phyloP scores from a whole-genome alignment of 257 asterid genomes.

The Ligustrum vulgare region DNA sequence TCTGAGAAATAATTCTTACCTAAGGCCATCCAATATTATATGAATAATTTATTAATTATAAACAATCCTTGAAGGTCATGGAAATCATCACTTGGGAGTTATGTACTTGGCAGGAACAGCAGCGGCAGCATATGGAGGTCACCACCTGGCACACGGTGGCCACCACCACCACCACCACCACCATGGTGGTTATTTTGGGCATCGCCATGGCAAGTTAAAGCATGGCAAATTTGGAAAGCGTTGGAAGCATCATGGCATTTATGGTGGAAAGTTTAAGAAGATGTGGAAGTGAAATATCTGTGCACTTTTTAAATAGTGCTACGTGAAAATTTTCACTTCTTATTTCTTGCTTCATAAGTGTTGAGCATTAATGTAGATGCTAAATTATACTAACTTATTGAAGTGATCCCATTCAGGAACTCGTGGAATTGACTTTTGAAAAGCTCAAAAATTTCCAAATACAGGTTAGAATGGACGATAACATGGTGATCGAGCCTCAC shows the following conservation, averaged over 20 bases:
- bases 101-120: constrained; percentile 87
- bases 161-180: constrained; percentile 29
- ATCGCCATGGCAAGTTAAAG: constrained; percentile 62
- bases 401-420: too few species aligned
- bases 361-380: neutral
- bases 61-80: constrained; percentile 51
- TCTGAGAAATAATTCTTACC: too few species aligned
- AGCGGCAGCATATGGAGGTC: constrained; percentile 86
- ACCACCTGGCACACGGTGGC: constrained; percentile 66
- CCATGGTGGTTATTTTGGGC: constrained; percentile 44
- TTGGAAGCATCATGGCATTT: constrained; percentile 59
- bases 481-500: too few species aligned
- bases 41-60: too few species aligned
- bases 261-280: constrained; percentile 45
- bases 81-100: constrained; percentile 41
- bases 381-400: neutral
- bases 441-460: too few species aligned
- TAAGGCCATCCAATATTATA: too few species aligned
- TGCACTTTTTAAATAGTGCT: neutral
- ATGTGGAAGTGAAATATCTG: constrained; percentile 45
- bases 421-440: too few species aligned
- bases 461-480: too few species aligned
- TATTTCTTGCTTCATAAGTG: neutral
- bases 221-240: constrained; percentile 73
- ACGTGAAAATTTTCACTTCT: neutral